phyloP scores from a whole-genome alignment of 2,329 filamentous ascomycete genomes.

The Domatiomyces globalis region DNA sequence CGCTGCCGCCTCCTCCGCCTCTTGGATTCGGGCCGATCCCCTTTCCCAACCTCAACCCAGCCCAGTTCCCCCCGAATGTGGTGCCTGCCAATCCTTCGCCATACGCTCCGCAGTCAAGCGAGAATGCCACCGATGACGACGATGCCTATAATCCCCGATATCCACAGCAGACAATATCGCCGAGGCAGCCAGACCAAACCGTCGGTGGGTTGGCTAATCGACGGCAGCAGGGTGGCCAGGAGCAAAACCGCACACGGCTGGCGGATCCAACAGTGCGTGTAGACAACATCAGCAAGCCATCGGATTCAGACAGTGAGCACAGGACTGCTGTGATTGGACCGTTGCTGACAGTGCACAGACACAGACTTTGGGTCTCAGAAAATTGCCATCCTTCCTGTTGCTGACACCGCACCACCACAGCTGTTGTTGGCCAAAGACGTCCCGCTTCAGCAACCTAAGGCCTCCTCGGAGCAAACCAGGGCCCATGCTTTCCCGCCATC shows the following conservation, averaged over 20 bases:
- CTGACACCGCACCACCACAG: neutral
- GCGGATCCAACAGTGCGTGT: neutral
- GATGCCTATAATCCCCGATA: constrained; percentile 1
- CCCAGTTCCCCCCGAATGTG: constrained; percentile 7
- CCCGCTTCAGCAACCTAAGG: neutral
- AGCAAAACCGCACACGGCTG: neutral
- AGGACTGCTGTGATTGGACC: neutral
- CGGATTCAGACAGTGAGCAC: neutral
- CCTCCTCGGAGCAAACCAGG: neutral
- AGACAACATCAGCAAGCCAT: neutral
- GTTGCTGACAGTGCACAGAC: neutral
- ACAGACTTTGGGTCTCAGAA: neutral
- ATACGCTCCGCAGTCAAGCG: constrained; percentile 5
- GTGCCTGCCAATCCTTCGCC: constrained; percentile 6
- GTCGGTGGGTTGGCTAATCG: neutral
- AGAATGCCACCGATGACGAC: neutral
- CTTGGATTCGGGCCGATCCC: constrained; percentile 11
- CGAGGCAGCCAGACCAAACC: neutral
- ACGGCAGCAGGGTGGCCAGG: neutral
- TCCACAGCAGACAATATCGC: neutral
- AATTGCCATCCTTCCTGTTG: neutral
- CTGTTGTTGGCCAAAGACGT: neutral
- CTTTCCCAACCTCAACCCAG: constrained; percentile 9
- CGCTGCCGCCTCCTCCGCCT: constrained; percentile 9
- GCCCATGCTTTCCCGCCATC: no score